Percentiles rank a stretch among this genome's conserved stretches.
These are phyloP conservation scores for Flaveria floridana DNA, from an alignment of 140 eudicot species.

Conservation along the genomic window DNA sequence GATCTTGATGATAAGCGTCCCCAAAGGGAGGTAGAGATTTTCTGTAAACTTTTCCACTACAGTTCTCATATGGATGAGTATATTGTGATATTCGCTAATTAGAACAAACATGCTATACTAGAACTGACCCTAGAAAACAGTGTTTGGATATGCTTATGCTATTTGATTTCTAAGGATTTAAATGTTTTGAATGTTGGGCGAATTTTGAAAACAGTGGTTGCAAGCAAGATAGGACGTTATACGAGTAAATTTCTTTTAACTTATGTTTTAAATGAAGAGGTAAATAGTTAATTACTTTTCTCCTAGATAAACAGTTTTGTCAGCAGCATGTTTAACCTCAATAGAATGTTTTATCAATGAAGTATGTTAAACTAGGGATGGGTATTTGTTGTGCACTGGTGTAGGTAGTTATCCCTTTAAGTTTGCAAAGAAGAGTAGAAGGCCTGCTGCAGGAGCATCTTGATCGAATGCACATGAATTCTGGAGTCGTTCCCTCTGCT, in stretches of 20 bases:
- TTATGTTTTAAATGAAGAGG: not conserved
- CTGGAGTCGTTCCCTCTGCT: slow-evolving; percentile 32
- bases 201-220: not conserved
- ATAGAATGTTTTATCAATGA: slow-evolving; percentile 10
- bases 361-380: slow-evolving; percentile 21
- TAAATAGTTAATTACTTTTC: not conserved
- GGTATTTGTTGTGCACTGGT: slow-evolving; percentile 22
- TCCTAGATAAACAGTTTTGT: not conserved
- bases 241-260: not conserved
- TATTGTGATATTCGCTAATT: slow-evolving; percentile 10
- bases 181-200: slow-evolving; percentile 4
- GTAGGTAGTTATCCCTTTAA: slow-evolving; percentile 87
- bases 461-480: slow-evolving; percentile 57
- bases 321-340: not conserved
- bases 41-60: not conserved
- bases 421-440: slow-evolving; percentile 96
- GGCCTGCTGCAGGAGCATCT: slow-evolving; percentile 91
- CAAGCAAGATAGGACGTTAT: not conserved
- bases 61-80: slow-evolving; percentile 12
- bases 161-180: not conserved
- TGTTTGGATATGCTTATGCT: slow-evolving; percentile 14
- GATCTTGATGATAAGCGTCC: slow-evolving; percentile 99
- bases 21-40: slow-evolving; percentile 80
- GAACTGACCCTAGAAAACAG: not conserved
- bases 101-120: not conserved